Conservation (phyloP, 257 asterid genomes). For the Capsicum pubescens region DNA sequence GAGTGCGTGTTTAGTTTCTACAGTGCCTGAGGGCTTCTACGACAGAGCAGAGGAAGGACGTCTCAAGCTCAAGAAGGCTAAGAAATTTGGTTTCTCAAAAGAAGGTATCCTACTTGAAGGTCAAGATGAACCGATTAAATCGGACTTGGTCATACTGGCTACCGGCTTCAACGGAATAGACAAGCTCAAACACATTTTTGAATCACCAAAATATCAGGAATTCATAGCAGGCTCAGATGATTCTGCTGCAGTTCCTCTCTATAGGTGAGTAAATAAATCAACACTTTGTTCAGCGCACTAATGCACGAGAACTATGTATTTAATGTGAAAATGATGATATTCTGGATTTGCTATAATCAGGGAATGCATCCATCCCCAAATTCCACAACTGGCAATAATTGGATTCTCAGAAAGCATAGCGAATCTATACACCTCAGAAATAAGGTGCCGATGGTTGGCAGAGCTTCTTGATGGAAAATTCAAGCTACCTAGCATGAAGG, state of each 20-base stretch:
- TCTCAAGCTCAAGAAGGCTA: constrained; percentile 49
- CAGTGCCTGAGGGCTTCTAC: constrained; percentile 54
- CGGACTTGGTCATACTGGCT: constrained; percentile 53
- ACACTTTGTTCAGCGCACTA: too few species aligned
- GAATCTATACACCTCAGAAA: constrained; percentile 35
- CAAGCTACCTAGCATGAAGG: constrained; percentile 51
- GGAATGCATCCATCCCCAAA: constrained; percentile 12
- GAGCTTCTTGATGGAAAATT: constrained; percentile 57
- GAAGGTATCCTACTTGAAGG: constrained; percentile 47
- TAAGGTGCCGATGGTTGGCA: constrained; percentile 53
- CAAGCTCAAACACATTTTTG: constrained; percentile 47
- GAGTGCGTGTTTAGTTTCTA: constrained; percentile 42
- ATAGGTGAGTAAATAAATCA: constrained; percentile 40
- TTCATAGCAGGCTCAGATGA: constrained; percentile 36
- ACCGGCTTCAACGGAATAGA: constrained; percentile 54
- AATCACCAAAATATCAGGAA: constrained; percentile 38
- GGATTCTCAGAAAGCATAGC: constrained; percentile 20
- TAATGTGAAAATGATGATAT: not conserved
- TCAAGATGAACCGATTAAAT: constrained; percentile 35
- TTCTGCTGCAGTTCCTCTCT: constrained; percentile 40
- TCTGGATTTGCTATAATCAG: not conserved
- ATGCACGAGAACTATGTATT: not conserved
- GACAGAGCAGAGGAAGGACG: constrained; percentile 55
- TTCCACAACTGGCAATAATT: constrained; percentile 17
- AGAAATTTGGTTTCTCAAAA: constrained; percentile 40